Percentiles rank a stretch among this genome's conserved stretches.
Evolutionary conservation across 2,329 filamentous ascomycete genomes (phyloP).

Genomic region (Penicillium vulpinum): DNA sequence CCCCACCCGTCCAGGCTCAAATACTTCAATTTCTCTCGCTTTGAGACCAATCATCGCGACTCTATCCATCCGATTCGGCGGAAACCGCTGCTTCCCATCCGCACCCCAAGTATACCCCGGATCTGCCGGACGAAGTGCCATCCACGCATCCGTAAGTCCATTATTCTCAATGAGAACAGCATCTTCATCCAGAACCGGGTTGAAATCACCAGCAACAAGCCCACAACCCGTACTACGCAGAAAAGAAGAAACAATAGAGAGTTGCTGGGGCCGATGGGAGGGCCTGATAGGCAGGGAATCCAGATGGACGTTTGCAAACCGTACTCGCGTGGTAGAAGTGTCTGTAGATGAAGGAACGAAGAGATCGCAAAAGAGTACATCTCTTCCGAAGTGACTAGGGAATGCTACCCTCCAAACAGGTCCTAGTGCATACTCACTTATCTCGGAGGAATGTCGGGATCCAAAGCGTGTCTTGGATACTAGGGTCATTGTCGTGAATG

Average conservation of each 20-base stretch:
- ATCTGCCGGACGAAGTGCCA: constrained; percentile 26
- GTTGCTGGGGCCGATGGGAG: constrained; percentile 33
- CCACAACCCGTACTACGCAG: constrained; percentile 31
- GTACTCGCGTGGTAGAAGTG: constrained; percentile 15
- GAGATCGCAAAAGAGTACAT: constrained; percentile 14
- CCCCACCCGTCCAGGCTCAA: background rate
- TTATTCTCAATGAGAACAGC: constrained; percentile 31
- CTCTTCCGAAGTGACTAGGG: constrained; percentile 28
- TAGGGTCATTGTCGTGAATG: constrained; percentile 23
- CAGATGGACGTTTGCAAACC: constrained; percentile 45
- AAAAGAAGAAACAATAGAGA: constrained; percentile 28
- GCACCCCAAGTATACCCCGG: constrained; percentile 43
- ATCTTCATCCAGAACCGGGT: constrained; percentile 41
- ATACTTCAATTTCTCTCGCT: background rate
- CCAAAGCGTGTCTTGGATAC: constrained; percentile 1
- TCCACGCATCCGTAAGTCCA: constrained; percentile 40
- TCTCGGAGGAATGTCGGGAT: constrained; percentile 22
- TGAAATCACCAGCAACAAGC: constrained; percentile 45
- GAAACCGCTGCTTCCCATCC: constrained; percentile 35
- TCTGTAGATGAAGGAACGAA: constrained; percentile 2
- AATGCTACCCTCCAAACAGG: constrained; percentile 35
- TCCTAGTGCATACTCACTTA: constrained; percentile 21
- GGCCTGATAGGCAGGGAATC: constrained; percentile 35
- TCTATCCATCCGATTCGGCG: constrained; percentile 41
- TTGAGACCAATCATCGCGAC: constrained; percentile 34